A percentile compares a stretch with the other conserved stretches of the same genome.
Evolutionary conservation across 2,329 filamentous ascomycete genomes (phyloP).

Genomic region (Exophiala sp.): DNA sequence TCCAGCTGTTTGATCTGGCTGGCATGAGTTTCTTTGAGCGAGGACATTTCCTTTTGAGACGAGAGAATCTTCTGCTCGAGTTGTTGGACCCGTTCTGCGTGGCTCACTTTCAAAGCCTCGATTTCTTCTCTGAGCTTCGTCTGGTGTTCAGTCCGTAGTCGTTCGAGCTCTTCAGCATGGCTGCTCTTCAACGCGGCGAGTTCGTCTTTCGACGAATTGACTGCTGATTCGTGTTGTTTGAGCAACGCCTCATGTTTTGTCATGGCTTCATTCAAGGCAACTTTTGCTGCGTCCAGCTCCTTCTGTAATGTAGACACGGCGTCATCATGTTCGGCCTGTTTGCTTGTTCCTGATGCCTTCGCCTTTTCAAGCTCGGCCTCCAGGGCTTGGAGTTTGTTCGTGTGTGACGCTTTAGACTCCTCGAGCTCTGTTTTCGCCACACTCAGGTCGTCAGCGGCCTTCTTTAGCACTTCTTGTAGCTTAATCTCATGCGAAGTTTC

Average conservation of each 20-base stretch:
- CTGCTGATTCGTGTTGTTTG: slow-evolving; percentile 4
- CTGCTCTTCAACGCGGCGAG: slow-evolving; percentile 12
- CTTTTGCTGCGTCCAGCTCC: slow-evolving; percentile 12
- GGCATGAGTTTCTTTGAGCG: slow-evolving; percentile 18
- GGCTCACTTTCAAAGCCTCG: slow-evolving; percentile 26
- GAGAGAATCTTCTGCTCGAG: slow-evolving; percentile 35
- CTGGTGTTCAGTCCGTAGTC: slow-evolving; percentile 5
- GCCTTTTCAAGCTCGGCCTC: slow-evolving; percentile 17
- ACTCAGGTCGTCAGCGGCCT: slow-evolving; percentile 32
- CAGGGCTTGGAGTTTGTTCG: slow-evolving; percentile 11
- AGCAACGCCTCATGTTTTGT: slow-evolving; percentile 9
- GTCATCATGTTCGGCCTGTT: slow-evolving; percentile 3
- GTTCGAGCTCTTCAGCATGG: slow-evolving; percentile 14
- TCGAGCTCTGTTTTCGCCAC: slow-evolving; percentile 32
- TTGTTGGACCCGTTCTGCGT: slow-evolving; percentile 33
- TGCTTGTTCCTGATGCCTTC: slow-evolving; percentile 1
- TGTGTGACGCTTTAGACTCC: slow-evolving; percentile 6
- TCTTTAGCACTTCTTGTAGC: slow-evolving; percentile 32
- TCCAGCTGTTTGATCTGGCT: slow-evolving; percentile 21
- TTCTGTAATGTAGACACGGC: slow-evolving; percentile 9
- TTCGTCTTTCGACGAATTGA: slow-evolving; percentile 11
- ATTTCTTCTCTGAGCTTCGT: slow-evolving; percentile 14
- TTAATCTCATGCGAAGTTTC: slow-evolving; percentile 31
- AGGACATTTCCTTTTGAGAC: slow-evolving; percentile 31
- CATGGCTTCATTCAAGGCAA: slow-evolving; percentile 5